Evolutionary conservation across 495 filamentous ascomycete genomes (phyloP).

Genomic region (Aspergillus funiculosus): DNA sequence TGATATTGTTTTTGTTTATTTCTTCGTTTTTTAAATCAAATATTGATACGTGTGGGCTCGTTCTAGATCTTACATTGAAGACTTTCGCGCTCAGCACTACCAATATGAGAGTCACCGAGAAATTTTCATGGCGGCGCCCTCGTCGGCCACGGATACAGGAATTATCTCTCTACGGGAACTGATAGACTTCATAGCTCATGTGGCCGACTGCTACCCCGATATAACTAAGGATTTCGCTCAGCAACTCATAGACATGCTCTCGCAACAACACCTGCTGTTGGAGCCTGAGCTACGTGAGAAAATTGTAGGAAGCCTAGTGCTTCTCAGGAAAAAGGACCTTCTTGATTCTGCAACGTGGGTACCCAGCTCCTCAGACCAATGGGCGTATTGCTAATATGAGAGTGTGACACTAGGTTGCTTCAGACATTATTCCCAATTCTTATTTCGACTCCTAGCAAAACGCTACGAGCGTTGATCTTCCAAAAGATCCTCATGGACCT

Average conservation of each 20-base stretch:
- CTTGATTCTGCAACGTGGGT: constrained; percentile 70
- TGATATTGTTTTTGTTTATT: neutral
- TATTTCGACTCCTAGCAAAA: constrained; percentile 78
- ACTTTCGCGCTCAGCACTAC: constrained; percentile 82
- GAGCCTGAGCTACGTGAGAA: constrained; percentile 84
- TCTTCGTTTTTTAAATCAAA: constrained; percentile 2
- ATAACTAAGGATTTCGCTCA: constrained; percentile 70
- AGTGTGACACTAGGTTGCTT: constrained; percentile 48
- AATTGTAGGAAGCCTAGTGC: constrained; percentile 81
- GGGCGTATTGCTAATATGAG: constrained; percentile 11
- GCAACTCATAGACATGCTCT: constrained; percentile 74
- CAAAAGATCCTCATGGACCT: constrained; percentile 89
- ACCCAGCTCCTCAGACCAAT: neutral
- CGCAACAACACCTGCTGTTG: constrained; percentile 71
- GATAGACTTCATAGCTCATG: constrained; percentile 85
- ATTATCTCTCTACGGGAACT: constrained; percentile 76
- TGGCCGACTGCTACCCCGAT: constrained; percentile 85
- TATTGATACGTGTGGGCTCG: constrained; percentile 1
- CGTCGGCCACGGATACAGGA: constrained; percentile 67
- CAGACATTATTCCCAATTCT: constrained; percentile 91
- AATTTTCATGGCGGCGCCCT: constrained; percentile 78
- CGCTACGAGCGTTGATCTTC: constrained; percentile 75
- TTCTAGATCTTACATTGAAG: constrained; percentile 71
- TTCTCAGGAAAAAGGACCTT: constrained; percentile 85
- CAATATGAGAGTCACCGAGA: constrained; percentile 88